Base-by-base conservation (phyloP, 2,329 filamentous ascomycete genomes). In the Pseudocercospora fuligena region DNA sequence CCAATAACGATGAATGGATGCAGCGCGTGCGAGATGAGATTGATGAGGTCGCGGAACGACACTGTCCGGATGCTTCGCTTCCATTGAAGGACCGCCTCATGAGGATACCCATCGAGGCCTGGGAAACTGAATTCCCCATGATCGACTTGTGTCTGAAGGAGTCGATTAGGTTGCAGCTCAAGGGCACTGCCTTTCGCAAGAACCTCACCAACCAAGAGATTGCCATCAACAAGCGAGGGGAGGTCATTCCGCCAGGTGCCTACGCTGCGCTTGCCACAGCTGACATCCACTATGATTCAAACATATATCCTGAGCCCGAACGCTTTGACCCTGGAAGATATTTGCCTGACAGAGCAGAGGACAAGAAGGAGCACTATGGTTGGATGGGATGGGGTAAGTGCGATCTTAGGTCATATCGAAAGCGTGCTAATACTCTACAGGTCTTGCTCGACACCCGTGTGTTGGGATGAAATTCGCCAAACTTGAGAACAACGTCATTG, bases 101-200 rank as follows among this genome's bases (percentile, higher is more conserved):
- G 40, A 72, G 77, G 1, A 76, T 89, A 0, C 79, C 80, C 0
- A 73, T 87, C 29, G 83, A 86, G 14, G 83, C 82, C 0, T 89
- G 86, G 86, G 86, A 88, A 72, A 60, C 74, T 12, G 83, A 85
- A 19, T 87, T 89, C 66, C 84, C 85, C 0, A 66, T 81, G 5
- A 77, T 88, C 33, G 83, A 87, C 65, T 64, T 86, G 27, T 85
- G 82, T 54, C 77, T 88, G 43, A 80, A 81, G 47, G 87, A 89
- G 67, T 81, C 80, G 14, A 86, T 89, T 65, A 82, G 86, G 2
- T 69, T 88, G 25, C 82, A 82, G 33, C 69, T 82, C 7, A 74
- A 80, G 0, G 86, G 86, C 5, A 78, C 81, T 0, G 79, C 80
- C 0, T 84, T 88, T 72, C 80, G 87, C 6, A 83, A 82, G 73